These are phyloP conservation scores for Sphaerulina populicola DNA, from an alignment of 2,329 filamentous ascomycete species.

Conservation along the genomic window DNA sequence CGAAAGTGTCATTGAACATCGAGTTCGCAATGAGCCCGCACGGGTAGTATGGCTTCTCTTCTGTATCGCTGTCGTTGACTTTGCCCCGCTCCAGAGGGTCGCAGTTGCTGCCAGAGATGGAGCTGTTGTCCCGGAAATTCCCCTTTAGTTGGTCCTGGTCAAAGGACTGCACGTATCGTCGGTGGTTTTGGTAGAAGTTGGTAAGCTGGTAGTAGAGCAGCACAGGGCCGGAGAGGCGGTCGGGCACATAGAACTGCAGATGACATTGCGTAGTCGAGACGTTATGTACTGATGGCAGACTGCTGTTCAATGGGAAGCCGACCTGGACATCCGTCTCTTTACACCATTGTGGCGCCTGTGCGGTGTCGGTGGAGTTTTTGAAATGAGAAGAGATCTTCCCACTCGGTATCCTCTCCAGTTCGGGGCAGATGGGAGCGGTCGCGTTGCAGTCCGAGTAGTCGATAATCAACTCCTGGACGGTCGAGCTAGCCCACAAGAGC, in stretches of 20 bases:
- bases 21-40: conserved; percentile 96
- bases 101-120: conserved; percentile 63
- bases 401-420: conserved; percentile 47
- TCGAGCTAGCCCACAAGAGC: conserved; percentile 73
- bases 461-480: conserved; percentile 79
- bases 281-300: conserved; percentile 10
- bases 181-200: conserved; percentile 98
- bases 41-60: conserved; percentile 68
- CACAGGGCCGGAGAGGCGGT: conserved; percentile 70
- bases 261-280: conserved; percentile 52
- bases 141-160: conserved; percentile 77
- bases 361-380: conserved; percentile 40
- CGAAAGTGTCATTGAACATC: conserved; percentile 88
- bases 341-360: conserved; percentile 28
- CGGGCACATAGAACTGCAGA: conserved; percentile 69
- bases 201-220: conserved; percentile 91
- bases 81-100: conserved; percentile 51
- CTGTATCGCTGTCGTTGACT: conserved; percentile 32
- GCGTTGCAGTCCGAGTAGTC: conserved; percentile 75
- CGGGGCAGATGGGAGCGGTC: conserved; percentile 43
- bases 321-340: conserved; percentile 14
- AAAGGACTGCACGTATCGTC: conserved; percentile 87
- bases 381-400: conserved; percentile 61
- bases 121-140: conserved; percentile 49
- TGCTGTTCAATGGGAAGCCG: conserved; percentile 15